Conservation (phyloP, 495 filamentous ascomycete genomes). For the Jackrogersella multiformis region DNA sequence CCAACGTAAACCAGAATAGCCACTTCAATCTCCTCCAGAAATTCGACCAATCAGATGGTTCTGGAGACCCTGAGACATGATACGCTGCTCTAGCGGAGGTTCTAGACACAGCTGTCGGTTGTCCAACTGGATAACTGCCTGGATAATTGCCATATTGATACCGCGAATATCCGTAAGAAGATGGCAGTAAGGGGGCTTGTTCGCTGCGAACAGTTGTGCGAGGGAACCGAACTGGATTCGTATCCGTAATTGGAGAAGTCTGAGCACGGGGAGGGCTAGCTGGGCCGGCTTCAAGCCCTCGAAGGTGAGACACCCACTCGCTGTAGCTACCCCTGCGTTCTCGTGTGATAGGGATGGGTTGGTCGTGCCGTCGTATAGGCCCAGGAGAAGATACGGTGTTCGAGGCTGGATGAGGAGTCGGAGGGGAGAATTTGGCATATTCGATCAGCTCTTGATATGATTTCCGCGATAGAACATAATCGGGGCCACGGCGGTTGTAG, state of each 20-base stretch:
- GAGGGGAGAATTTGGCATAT: slow-evolving; percentile 29
- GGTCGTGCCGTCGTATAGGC: background rate
- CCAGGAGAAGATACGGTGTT: slow-evolving; percentile 18
- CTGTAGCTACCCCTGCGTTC: slow-evolving; percentile 32
- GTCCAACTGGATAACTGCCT: background rate
- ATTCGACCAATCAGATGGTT: background rate
- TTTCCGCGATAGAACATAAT: slow-evolving; percentile 28
- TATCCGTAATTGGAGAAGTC: background rate
- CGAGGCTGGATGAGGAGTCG: slow-evolving; percentile 19
- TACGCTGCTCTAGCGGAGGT: background rate
- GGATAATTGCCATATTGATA: slow-evolving; percentile 1
- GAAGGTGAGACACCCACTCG: slow-evolving; percentile 26
- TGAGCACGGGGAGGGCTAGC: slow-evolving; percentile 12
- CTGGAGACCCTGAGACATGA: background rate
- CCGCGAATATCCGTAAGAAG: slow-evolving; percentile 12
- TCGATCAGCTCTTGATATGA: slow-evolving; percentile 34
- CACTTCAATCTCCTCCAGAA: slow-evolving; percentile 20
- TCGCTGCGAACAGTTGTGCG: slow-evolving; percentile 8
- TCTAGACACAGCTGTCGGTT: background rate
- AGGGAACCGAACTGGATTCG: background rate
- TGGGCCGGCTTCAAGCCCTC: slow-evolving; percentile 16
- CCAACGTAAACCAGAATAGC: slow-evolving; percentile 10
- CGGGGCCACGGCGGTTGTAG: slow-evolving; percentile 23
- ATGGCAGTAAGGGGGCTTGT: slow-evolving; percentile 5
- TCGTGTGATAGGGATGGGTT: background rate